Conservation (phyloP, 2,329 filamentous ascomycete species). For the Sporothrix humicola region DNA sequence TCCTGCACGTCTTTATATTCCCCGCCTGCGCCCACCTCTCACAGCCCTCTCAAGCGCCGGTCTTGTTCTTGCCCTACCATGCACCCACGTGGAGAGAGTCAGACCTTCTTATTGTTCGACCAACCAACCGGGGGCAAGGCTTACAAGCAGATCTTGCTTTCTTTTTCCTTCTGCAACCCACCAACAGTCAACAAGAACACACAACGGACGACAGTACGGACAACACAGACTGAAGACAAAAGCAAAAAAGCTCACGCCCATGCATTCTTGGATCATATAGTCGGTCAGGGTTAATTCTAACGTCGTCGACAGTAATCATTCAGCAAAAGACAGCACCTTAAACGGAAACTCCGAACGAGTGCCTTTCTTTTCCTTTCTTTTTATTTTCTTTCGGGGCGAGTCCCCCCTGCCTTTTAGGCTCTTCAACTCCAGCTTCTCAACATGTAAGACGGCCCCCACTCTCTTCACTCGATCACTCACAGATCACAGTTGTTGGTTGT, state of each 20-base stretch:
- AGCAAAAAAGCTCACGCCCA: neutral
- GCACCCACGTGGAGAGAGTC: constrained; percentile 22
- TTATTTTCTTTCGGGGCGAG: constrained; percentile 20
- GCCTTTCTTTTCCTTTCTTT: constrained; percentile 16
- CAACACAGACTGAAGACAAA: neutral
- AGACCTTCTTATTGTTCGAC: constrained; percentile 1
- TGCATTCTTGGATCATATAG: neutral
- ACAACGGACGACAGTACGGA: neutral
- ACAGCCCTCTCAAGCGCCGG: neutral
- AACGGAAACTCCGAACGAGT: neutral
- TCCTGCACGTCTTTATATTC: constrained; percentile 16
- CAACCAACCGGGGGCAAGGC: neutral
- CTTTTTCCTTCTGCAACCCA: neutral
- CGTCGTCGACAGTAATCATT: neutral
- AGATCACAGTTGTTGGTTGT: too few relatives aligned
- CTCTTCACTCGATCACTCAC: neutral
- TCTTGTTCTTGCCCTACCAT: constrained; percentile 17
- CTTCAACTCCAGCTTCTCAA: constrained; percentile 41
- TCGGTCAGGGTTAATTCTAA: neutral
- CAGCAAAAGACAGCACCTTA: neutral
- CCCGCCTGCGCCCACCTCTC: neutral
- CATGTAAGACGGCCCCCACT: constrained; percentile 44
- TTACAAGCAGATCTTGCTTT: neutral
- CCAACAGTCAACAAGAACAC: neutral
- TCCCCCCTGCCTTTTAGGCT: constrained; percentile 31